phyloP scores from a whole-genome alignment of 768 basidiomycete species.

The Tricholoma terreum region DNA sequence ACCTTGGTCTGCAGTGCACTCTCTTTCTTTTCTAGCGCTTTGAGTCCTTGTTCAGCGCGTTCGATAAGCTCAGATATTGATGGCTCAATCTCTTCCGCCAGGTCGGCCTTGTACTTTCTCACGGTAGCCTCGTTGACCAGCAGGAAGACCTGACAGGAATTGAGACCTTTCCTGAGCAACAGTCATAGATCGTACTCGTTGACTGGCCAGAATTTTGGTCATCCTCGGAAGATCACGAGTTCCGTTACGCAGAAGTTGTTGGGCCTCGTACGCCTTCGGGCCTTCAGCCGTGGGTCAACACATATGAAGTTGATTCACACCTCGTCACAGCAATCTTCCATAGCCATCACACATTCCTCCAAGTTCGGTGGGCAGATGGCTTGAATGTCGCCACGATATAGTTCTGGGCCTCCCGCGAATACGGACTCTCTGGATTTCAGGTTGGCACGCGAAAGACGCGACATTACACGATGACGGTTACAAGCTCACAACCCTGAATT shows the following conservation, averaged over 20 bases:
- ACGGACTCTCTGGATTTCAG: conserved; percentile 65
- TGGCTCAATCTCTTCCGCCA: conserved; percentile 80
- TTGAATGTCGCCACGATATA: conserved; percentile 61
- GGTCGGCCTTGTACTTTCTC: conserved; percentile 68
- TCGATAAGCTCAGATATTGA: conserved; percentile 73
- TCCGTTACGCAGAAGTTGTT: conserved; percentile 64
- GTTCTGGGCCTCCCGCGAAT: conserved; percentile 63
- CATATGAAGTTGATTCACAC: conserved; percentile 27
- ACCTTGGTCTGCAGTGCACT: conserved; percentile 64
- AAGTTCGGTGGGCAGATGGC: conserved; percentile 69
- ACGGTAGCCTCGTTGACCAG: conserved; percentile 72
- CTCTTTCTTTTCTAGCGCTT: conserved; percentile 59
- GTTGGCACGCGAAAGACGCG: conserved; percentile 49
- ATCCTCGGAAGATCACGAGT: conserved; percentile 72
- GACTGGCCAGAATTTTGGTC: conserved; percentile 61
- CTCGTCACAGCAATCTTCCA: conserved; percentile 84
- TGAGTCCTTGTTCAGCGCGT: conserved; percentile 66
- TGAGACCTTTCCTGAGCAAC: neutral
- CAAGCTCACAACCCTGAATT: no score
- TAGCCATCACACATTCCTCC: conserved; percentile 70
- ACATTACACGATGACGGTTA: conserved; percentile 32
- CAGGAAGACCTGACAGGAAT: conserved; percentile 56
- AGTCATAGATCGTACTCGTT: conserved; percentile 46
- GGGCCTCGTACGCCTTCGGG: conserved; percentile 61
- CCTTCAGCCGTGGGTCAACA: neutral